Evolutionary conservation across 2,329 filamentous ascomycete genomes (phyloP).

Genomic region (Fusarium sp.): DNA sequence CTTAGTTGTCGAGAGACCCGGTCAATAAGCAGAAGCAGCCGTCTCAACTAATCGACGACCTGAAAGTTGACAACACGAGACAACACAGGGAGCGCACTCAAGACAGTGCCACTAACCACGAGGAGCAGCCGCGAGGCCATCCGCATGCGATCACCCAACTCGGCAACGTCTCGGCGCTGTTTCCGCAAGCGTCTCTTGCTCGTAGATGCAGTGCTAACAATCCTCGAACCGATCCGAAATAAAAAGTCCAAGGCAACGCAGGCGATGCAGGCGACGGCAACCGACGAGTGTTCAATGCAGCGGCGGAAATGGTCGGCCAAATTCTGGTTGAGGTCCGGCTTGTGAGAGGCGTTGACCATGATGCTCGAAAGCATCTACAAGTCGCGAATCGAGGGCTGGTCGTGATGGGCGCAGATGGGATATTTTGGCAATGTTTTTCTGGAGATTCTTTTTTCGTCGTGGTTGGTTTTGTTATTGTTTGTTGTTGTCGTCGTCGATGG

Average conservation of each 20-base stretch:
- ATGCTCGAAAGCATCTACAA: background rate
- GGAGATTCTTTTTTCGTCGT: background rate
- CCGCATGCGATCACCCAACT: background rate
- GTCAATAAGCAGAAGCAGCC: background rate
- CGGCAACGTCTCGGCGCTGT: background rate
- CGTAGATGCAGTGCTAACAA: background rate
- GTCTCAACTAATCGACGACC: background rate
- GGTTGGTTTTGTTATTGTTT: conserved; percentile 5
- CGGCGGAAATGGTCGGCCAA: background rate
- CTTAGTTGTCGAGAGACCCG: background rate
- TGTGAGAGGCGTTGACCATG: background rate
- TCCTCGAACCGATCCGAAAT: background rate
- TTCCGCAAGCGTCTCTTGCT: background rate
- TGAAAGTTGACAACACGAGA: background rate
- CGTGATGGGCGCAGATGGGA: background rate
- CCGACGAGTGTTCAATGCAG: background rate
- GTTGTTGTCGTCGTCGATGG: background rate
- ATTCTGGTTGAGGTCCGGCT: background rate
- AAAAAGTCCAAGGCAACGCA: background rate
- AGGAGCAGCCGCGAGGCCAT: background rate
- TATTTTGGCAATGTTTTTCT: background rate
- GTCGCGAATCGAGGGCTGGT: background rate
- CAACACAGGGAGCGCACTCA: background rate
- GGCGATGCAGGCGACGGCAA: background rate
- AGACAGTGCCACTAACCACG: background rate